Conservation (phyloP, 805 yeast species). For the Lachancea sp. region DNA sequence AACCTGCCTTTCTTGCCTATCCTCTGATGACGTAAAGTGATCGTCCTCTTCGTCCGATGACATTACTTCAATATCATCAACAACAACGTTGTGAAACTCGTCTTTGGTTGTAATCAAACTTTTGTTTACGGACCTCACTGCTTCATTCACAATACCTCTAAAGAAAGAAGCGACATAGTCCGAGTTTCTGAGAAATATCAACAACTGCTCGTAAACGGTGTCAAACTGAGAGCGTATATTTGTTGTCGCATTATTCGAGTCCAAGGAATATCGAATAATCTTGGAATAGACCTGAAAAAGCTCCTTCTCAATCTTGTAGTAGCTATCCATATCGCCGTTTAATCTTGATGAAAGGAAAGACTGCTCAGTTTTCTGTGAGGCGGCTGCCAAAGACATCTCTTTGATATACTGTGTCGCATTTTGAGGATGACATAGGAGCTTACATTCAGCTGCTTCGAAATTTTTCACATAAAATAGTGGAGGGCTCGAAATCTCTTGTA, state of each 20-base stretch:
- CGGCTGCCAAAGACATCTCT: slow-evolving; percentile 11
- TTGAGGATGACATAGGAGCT: not conserved
- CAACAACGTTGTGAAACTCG: slow-evolving; percentile 8
- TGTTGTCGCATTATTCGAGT: slow-evolving; percentile 9
- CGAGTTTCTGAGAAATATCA: slow-evolving; percentile 15
- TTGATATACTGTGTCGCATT: slow-evolving; percentile 9
- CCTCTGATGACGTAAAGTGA: not conserved
- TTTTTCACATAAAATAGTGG: not conserved
- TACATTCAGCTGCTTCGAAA: not conserved
- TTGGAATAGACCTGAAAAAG: slow-evolving; percentile 16
- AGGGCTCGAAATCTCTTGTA: not conserved
- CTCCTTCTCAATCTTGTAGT: slow-evolving; percentile 15
- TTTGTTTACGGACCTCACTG: slow-evolving; percentile 14
- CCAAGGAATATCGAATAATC: slow-evolving; percentile 14
- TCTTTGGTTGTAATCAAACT: slow-evolving; percentile 10
- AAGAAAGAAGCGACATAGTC: slow-evolving; percentile 15
- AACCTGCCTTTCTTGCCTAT: not conserved
- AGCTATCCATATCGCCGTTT: slow-evolving; percentile 14
- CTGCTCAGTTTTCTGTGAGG: slow-evolving; percentile 1
- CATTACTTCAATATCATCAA: slow-evolving; percentile 7
- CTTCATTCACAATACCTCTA: slow-evolving; percentile 15
- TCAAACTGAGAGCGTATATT: slow-evolving; percentile 14
- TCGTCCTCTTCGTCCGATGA: slow-evolving; percentile 13
- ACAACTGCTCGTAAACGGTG: slow-evolving; percentile 14
- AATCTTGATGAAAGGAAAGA: slow-evolving; percentile 12